Conservation (phyloP, 306 rosid species). For the Quillaja saponaria region DNA sequence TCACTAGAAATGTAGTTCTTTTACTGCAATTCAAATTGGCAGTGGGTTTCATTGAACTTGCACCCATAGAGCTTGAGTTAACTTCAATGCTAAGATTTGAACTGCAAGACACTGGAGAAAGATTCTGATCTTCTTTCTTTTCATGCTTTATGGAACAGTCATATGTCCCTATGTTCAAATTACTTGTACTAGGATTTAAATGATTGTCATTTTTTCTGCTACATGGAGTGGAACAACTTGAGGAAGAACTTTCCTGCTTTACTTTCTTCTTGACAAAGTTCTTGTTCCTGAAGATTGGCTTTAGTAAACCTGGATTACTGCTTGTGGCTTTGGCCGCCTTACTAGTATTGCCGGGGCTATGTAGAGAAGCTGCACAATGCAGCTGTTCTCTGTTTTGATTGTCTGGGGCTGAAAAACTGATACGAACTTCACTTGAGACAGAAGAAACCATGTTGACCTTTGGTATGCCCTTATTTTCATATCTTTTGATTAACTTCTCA, state of each 20-base stretch:
- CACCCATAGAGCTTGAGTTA: slow-evolving; percentile 41
- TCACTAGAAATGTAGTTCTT: slow-evolving; percentile 53
- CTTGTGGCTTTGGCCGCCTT: slow-evolving; percentile 57
- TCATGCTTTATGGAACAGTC: slow-evolving; percentile 44
- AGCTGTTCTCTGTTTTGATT: slow-evolving; percentile 43
- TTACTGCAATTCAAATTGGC: slow-evolving; percentile 48
- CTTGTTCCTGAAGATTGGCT: slow-evolving; percentile 61
- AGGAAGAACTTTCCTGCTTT: slow-evolving; percentile 58
- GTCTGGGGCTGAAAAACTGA: slow-evolving; percentile 35
- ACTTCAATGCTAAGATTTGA: slow-evolving; percentile 57
- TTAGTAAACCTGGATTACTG: slow-evolving; percentile 54
- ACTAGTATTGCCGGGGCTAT: slow-evolving; percentile 44
- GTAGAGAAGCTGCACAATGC: slow-evolving; percentile 45
- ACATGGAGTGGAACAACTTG: slow-evolving; percentile 42
- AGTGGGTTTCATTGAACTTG: slow-evolving; percentile 51
- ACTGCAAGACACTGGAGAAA: slow-evolving; percentile 47
- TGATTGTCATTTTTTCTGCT: slow-evolving; percentile 38
- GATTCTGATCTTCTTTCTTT: slow-evolving; percentile 48
- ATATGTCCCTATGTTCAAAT: slow-evolving; percentile 44
- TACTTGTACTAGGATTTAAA: slow-evolving; percentile 42
- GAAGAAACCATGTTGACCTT: slow-evolving; percentile 36
- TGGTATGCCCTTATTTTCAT: neutral
- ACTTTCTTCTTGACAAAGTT: slow-evolving; percentile 62
- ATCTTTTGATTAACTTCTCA: slow-evolving; percentile 34
- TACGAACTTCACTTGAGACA: slow-evolving; percentile 41